Evolutionary conservation across 2,329 filamentous ascomycete genomes (phyloP).

Genomic region (Trichoderma brevicompactum): DNA sequence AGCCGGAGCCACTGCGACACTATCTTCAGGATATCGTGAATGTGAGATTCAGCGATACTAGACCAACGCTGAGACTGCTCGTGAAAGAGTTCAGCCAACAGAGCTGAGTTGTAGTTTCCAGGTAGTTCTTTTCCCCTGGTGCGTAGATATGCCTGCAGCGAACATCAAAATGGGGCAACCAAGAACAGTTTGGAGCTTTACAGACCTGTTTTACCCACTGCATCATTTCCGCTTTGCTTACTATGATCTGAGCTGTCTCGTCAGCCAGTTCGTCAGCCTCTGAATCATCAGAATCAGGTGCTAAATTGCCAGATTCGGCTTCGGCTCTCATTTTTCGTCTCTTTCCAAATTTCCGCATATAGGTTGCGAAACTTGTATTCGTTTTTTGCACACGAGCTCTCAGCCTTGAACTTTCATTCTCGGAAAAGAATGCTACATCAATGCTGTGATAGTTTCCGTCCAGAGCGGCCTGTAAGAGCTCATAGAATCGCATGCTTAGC

Average conservation of each 20-base stretch:
- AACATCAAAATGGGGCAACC: neutral
- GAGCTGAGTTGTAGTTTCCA: neutral
- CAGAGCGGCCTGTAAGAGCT: neutral
- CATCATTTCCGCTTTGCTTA: neutral
- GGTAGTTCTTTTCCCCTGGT: constrained; percentile 11
- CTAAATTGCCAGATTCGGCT: neutral
- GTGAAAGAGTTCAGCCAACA: neutral
- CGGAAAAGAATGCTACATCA: neutral
- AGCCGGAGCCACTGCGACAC: neutral
- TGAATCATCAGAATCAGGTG: neutral
- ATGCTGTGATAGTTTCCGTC: neutral
- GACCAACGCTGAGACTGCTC: constrained; percentile 1
- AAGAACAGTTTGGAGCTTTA: neutral
- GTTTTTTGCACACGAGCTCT: neutral
- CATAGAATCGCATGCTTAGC: neutral
- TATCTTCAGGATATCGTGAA: neutral
- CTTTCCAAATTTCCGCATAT: neutral
- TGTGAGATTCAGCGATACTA: neutral
- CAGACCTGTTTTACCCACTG: neutral
- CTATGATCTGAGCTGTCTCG: neutral
- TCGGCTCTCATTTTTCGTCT: neutral
- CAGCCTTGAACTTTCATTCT: neutral
- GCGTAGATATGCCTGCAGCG: neutral
- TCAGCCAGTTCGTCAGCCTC: neutral
- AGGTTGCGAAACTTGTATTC: neutral